A percentile compares a stretch with the other conserved stretches of the same genome.
Evolutionary conservation across 2,329 filamentous ascomycete genomes (phyloP).

Genomic region (Ceratocystis lukuohia): DNA sequence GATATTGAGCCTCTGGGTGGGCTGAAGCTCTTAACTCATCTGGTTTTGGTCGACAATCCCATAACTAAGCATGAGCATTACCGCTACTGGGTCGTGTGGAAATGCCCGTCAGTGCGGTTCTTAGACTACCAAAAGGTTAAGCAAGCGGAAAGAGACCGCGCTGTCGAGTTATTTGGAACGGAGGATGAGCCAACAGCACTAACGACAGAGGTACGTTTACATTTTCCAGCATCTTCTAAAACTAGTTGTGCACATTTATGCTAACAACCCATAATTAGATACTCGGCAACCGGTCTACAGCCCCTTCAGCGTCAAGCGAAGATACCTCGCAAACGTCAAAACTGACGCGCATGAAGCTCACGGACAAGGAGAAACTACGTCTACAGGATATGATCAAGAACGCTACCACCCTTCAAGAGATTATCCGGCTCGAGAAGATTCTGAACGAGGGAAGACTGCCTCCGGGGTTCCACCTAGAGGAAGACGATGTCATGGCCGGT

Average conservation of each 20-base stretch:
- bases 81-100: slow-evolving; percentile 81
- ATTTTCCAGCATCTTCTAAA: not conserved
- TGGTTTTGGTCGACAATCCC: slow-evolving; percentile 76
- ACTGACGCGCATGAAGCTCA: slow-evolving; percentile 68
- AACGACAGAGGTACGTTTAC: slow-evolving; percentile 48
- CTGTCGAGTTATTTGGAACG: slow-evolving; percentile 72
- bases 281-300: slow-evolving; percentile 68
- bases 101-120: slow-evolving; percentile 71
- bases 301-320: slow-evolving; percentile 34
- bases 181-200: slow-evolving; percentile 63
- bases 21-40: slow-evolving; percentile 59
- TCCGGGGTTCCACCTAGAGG: slow-evolving; percentile 43
- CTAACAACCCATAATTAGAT: slow-evolving; percentile 39
- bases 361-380: slow-evolving; percentile 72
- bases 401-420: slow-evolving; percentile 80
- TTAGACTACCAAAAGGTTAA: slow-evolving; percentile 89
- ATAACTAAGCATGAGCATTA: slow-evolving; percentile 75
- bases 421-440: slow-evolving; percentile 80
- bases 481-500: slow-evolving; percentile 46
- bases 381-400: slow-evolving; percentile 79
- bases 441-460: slow-evolving; percentile 80
- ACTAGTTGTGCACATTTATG: not conserved
- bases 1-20: slow-evolving; percentile 70
- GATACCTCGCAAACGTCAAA: slow-evolving; percentile 34
- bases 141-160: slow-evolving; percentile 64